Conservation (phyloP, 192 early-diverging fungal genomes). For the Pecoramyces ruminantium region DNA sequence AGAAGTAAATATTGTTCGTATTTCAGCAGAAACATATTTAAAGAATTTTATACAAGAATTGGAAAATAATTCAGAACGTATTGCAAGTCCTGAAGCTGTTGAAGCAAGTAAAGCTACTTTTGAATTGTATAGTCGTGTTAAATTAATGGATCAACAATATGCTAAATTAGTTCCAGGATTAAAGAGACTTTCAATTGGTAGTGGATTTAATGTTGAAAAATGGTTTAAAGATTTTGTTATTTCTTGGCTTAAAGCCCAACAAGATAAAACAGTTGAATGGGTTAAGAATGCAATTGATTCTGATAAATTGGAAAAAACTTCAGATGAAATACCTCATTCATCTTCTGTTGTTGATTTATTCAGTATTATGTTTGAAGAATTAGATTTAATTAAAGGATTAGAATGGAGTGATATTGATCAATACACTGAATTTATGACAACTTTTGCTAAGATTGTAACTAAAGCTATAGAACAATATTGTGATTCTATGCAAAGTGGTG, state of each 20-base stretch:
- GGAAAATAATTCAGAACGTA: conserved; percentile 14
- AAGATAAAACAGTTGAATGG: conserved; percentile 52
- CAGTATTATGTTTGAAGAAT: conserved; percentile 52
- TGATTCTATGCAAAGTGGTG: conserved; percentile 27
- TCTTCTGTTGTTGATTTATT: conserved; percentile 67
- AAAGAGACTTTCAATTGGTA: conserved; percentile 14
- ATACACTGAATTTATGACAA: conserved; percentile 38
- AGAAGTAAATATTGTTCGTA: conserved; percentile 26
- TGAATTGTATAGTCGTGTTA: conserved; percentile 18
- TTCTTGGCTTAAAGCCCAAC: conserved; percentile 40
- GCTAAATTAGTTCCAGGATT: conserved; percentile 19
- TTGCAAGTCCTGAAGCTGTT: conserved; percentile 21
- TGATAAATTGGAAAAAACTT: conserved; percentile 30
- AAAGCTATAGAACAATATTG: conserved; percentile 37
- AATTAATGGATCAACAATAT: conserved; percentile 21
- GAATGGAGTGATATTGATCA: conserved; percentile 43
- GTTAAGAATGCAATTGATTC: conserved; percentile 42
- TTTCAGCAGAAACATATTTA: conserved; percentile 24
- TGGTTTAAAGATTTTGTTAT: conserved; percentile 57
- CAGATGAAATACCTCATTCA: conserved; percentile 27
- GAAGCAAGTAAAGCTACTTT: conserved; percentile 20
- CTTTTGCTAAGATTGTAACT: conserved; percentile 25
- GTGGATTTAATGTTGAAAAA: conserved; percentile 45
- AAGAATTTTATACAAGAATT: conserved; percentile 25
- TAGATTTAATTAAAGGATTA: conserved; percentile 50